Conservation (phyloP, 1,284 basidiomycete species). For the Takashimella koratensis region DNA sequence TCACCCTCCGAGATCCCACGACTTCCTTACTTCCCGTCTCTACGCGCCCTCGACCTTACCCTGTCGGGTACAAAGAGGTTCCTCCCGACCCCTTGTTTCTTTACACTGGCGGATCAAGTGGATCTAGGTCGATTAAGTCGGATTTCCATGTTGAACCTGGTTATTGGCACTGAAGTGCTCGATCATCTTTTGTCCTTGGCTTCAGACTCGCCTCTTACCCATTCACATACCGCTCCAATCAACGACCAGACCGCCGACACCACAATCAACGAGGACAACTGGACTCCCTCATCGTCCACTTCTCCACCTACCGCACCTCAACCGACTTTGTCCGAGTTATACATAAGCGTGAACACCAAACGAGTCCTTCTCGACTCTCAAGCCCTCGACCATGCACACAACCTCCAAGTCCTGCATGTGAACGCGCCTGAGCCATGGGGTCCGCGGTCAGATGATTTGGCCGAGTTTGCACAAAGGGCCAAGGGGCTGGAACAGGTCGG, state of each 20-base stretch:
- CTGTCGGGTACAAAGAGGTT: constrained; percentile 21
- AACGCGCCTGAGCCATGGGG: constrained; percentile 31
- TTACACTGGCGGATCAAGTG: constrained; percentile 12
- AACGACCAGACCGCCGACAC: no score
- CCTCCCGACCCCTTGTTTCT: constrained; percentile 15
- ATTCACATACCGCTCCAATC: no score
- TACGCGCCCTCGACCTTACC: constrained; percentile 33
- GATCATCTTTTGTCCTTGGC: background rate
- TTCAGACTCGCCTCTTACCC: background rate
- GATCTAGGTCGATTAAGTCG: constrained; percentile 20
- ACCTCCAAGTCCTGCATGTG: constrained; percentile 34
- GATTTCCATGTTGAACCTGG: constrained; percentile 36
- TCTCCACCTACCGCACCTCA: constrained; percentile 12
- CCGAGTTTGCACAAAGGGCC: constrained; percentile 21
- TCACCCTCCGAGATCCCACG: constrained; percentile 27
- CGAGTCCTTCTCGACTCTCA: constrained; percentile 17
- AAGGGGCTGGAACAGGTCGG: constrained; percentile 38
- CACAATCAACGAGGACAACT: no score
- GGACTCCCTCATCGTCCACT: no score
- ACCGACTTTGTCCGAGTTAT: constrained; percentile 33
- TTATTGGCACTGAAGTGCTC: constrained; percentile 18
- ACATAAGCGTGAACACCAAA: constrained; percentile 23
- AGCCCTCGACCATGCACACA: background rate
- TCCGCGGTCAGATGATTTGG: constrained; percentile 27
- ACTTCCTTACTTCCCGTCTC: constrained; percentile 14